These are phyloP conservation scores for Coniochaeta pulveracea DNA, from an alignment of 2,329 filamentous ascomycete species.

Conservation along the genomic window DNA sequence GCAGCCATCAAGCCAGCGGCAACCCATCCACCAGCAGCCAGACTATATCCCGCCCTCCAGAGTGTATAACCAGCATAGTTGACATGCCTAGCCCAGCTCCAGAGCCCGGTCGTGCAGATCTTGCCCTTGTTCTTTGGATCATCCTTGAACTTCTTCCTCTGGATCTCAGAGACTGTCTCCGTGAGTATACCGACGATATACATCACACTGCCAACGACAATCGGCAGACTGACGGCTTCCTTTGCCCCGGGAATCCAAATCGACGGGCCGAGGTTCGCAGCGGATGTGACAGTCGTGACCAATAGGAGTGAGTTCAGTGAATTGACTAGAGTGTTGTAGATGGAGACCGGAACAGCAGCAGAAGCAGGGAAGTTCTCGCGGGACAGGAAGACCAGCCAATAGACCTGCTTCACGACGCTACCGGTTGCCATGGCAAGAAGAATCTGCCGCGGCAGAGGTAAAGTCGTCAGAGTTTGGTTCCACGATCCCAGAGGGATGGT, in stretches of 20 bases:
- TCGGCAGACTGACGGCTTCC: constrained; percentile 19
- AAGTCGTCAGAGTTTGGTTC: constrained; percentile 20
- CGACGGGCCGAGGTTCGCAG: constrained; percentile 12
- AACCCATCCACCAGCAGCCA: constrained; percentile 24
- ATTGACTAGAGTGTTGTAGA: constrained; percentile 45
- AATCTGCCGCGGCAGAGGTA: constrained; percentile 37
- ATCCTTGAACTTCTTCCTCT: constrained; percentile 33
- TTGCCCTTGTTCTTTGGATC: constrained; percentile 23
- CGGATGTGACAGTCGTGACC: constrained; percentile 33
- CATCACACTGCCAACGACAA: constrained; percentile 34
- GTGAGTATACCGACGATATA: constrained; percentile 39
- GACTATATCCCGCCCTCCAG: constrained; percentile 20
- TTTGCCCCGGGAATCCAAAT: constrained; percentile 12
- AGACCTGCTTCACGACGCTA: constrained; percentile 42
- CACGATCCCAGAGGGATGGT: constrained; percentile 5
- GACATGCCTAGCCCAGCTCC: constrained; percentile 25
- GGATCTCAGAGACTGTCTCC: constrained; percentile 44
- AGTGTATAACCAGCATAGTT: constrained; percentile 28
- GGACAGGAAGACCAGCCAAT: constrained; percentile 34
- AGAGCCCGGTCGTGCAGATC: constrained; percentile 25
- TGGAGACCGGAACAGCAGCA: constrained; percentile 28
- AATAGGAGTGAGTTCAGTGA: constrained; percentile 43
- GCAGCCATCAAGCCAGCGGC: constrained; percentile 18
- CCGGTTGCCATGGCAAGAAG: constrained; percentile 42
- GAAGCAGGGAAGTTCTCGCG: constrained; percentile 35